Evolutionary conservation across 2,329 filamentous ascomycete species (phyloP).

Genomic region (Graphilbum ipis-grandicollis): DNA sequence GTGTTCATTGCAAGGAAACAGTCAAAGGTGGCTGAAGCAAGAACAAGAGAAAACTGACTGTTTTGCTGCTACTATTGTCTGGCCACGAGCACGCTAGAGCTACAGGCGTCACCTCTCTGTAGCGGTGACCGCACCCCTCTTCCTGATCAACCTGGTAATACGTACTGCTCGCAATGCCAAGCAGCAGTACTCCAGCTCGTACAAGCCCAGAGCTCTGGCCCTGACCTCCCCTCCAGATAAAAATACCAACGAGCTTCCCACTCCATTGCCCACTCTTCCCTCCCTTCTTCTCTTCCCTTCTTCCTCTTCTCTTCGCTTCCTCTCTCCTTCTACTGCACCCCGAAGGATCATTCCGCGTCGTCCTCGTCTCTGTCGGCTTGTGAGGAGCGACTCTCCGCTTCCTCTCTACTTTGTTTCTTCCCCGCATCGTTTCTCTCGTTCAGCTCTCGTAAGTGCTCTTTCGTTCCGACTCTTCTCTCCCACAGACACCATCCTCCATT

Average conservation of each 20-base stretch:
- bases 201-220: neutral
- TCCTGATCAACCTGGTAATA: no score
- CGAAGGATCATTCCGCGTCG: slow-evolving; percentile 25
- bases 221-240: slow-evolving; percentile 6
- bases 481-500: no score
- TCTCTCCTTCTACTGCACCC: slow-evolving; percentile 19
- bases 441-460: slow-evolving; percentile 2
- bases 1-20: no score
- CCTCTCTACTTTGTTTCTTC: slow-evolving; percentile 1
- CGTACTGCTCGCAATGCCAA: no score
- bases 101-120: no score
- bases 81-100: no score
- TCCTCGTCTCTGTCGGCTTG: slow-evolving; percentile 23
- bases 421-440: neutral
- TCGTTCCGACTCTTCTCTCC: neutral
- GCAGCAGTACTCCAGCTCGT: no score
- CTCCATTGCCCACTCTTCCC: slow-evolving; percentile 6
- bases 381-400: slow-evolving; percentile 16
- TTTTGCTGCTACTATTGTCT: no score
- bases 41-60: no score
- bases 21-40: no score
- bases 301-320: slow-evolving; percentile 14
- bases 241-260: slow-evolving; percentile 8
- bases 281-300: slow-evolving; percentile 11
- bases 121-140: no score